Base-by-base conservation (phyloP, 805 yeast genomes). In the Saturnispora gosingensis region DNA sequence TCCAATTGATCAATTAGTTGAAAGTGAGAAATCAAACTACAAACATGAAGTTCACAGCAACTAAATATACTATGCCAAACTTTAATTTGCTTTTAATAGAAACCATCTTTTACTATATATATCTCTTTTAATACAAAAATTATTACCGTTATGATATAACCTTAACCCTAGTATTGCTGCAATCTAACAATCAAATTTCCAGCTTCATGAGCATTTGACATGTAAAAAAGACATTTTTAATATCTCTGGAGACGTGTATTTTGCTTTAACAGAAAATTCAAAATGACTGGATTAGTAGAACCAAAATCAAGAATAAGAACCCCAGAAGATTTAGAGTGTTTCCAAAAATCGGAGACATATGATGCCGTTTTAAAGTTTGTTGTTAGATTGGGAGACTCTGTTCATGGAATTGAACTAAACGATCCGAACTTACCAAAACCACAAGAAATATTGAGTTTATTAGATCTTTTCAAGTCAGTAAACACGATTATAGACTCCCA, bases 241-340 rank as follows among this genome's bases (percentile, higher is more conserved):
- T 25, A 25, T 25, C 28, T 25, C 28, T 7, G 7, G 9, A 25
- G 28, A 25, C 28, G 2, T 25, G 3, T 25, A 25, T 9, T 25
- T 25, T 22, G 5, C 22, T 22, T 22, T 5, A 25, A 25, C 28
- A 25, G 28, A 25, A 25, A 25, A 13, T 30, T 30, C 15, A 10
- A 30, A 9, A 46, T 47, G 49, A 13, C 49, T 18, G 28, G 32
- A n/a, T 10, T 49, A 11, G 50, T 49, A 1, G 48, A 43, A 9
- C 68, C 69, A 5, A 49, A 42, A 4, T 60, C 65, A 22, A 52
- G 59, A 46, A 42, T 66, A 2, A 53, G 61, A 36, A 54, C 66
- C 1, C 56, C 55, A 10, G 72, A 74, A 0, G 98, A 91, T 62
- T 62, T 91, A 59, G 72, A 70, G 10, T 62, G 70, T 50, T 91